Evolutionary conservation across 2,329 filamentous ascomycete genomes (phyloP).

Genomic region (Catunica adiposa): DNA sequence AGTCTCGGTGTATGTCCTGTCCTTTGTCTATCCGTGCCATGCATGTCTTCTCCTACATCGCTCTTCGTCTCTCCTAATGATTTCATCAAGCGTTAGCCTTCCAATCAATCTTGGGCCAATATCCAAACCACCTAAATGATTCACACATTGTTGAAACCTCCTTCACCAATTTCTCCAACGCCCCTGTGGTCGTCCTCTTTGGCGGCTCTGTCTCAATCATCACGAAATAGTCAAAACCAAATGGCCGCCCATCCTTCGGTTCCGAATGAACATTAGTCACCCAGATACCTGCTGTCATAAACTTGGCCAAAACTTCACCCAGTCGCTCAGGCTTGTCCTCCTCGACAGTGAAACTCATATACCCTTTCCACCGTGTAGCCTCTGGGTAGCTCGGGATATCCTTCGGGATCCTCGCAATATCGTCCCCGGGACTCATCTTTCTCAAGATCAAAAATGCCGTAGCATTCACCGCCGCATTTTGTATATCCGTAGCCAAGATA

Average conservation of each 20-base stretch:
- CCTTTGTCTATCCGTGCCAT: neutral
- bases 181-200: conserved; percentile 19
- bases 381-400: conserved; percentile 7
- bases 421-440: conserved; percentile 18
- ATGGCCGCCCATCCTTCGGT: conserved; percentile 7
- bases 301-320: conserved; percentile 5
- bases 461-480: conserved; percentile 60
- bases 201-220: conserved; percentile 10
- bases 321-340: conserved; percentile 6
- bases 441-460: conserved; percentile 60
- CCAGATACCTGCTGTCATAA: conserved; percentile 2
- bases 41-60: neutral
- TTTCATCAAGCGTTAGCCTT: conserved; percentile 3
- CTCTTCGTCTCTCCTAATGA: neutral
- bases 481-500: conserved; percentile 51
- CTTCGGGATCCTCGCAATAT: conserved; percentile 8
- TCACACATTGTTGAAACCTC: conserved; percentile 41
- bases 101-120: conserved; percentile 30
- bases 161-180: conserved; percentile 41
- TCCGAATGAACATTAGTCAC: conserved; percentile 12
- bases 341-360: conserved; percentile 7
- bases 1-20: no score
- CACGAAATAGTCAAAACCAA: conserved; percentile 13
- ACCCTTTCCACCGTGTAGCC: conserved; percentile 10
- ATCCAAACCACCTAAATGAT: conserved; percentile 52